Evolutionary conservation across 495 filamentous ascomycete species (phyloP), one percentile per base, ranked within the genome.

Genomic region (Penicillium ucsense): DNA sequence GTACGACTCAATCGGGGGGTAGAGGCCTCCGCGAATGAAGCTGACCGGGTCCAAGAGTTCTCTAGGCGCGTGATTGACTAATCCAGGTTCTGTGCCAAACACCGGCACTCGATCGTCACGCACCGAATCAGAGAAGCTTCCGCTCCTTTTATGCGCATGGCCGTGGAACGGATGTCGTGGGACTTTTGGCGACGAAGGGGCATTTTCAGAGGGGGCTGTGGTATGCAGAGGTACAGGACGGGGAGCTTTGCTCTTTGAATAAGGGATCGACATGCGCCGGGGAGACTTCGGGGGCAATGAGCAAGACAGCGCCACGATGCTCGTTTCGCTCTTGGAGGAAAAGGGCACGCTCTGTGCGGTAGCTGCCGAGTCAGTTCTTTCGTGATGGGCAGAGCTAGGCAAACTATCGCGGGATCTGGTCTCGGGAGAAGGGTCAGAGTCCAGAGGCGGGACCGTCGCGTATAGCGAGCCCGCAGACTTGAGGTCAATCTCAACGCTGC

Each of bases 81-180:
- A 48, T 0, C 49, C 48, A 8, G 40, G n/a, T n/a, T 57, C 56
- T 20, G 48, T 44, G 7, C 49, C 56, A 41, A 39, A 76, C 53
- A 80, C 59, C 4, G 86, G 83, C 7, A 71, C 62, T 47, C 84
- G 72, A 45, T 78, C 74, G 60, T 95, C 89, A 58, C 89, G 76
- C 47, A 91, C 71, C 3, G 92, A 94, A 61, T 98, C 92, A 2
- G 85, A 88, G 49, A 95, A 86, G 59, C 84, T 86, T 10, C 80
- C 83, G 53, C 82, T 85, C 41, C 84, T 75, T 61, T 85, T 85
- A 60, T 86, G 84, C 8, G 71, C 63, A 59, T 79, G 70, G 11
- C 68, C 59, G 47, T 75, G 63, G 40, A 65, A 71, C 9, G 72
- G 60, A 38, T 62, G 57, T 20, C 65, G 59, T 33, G 63, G 55